A percentile compares a stretch with the other conserved stretches of the same genome.
These are phyloP conservation scores for Podospora sp. DNA, from an alignment of 495 filamentous ascomycete genomes.

Conservation along the genomic window DNA sequence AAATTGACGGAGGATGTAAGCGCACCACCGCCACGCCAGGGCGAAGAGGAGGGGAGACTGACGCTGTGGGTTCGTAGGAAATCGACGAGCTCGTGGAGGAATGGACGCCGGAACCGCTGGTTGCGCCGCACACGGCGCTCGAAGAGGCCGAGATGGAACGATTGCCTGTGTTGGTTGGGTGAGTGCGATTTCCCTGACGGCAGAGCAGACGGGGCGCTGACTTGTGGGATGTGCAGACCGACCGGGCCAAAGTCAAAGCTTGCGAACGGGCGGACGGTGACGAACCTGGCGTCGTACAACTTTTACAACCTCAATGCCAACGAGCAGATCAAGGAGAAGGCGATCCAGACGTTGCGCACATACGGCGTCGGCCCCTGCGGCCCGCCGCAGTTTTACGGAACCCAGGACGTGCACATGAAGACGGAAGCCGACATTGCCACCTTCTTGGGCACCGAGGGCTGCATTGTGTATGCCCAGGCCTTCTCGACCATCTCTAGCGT, in stretches of 20 bases:
- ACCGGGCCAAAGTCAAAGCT: slow-evolving; percentile 90
- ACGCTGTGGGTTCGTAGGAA: slow-evolving; percentile 55
- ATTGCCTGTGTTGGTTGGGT: slow-evolving; percentile 86
- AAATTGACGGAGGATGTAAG: slow-evolving; percentile 79
- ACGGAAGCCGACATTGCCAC: slow-evolving; percentile 91
- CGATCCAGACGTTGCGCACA: slow-evolving; percentile 86
- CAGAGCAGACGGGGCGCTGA: neutral
- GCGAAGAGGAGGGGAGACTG: slow-evolving; percentile 1
- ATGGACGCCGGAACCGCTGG: slow-evolving; percentile 93
- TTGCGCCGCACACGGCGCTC: slow-evolving; percentile 66
- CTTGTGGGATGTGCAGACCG: slow-evolving; percentile 56
- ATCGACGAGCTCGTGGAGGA: slow-evolving; percentile 97
- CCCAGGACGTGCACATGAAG: slow-evolving; percentile 97
- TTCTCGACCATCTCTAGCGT: slow-evolving; percentile 94
- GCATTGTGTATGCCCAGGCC: slow-evolving; percentile 92
- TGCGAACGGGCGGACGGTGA: slow-evolving; percentile 83
- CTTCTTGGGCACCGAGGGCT: slow-evolving; percentile 80
- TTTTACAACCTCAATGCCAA: slow-evolving; percentile 96
- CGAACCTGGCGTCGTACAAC: slow-evolving; percentile 90
- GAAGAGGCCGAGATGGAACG: slow-evolving; percentile 85
- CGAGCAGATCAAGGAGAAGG: slow-evolving; percentile 89
- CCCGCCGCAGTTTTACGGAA: slow-evolving; percentile 96
- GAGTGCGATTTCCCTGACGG: slow-evolving; percentile 22
- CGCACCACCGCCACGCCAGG: neutral
- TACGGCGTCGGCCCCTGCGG: slow-evolving; percentile 97